These are phyloP conservation scores for Solanum hybrid DNA, from an alignment of 305 asterid species.

Conservation along the genomic window DNA sequence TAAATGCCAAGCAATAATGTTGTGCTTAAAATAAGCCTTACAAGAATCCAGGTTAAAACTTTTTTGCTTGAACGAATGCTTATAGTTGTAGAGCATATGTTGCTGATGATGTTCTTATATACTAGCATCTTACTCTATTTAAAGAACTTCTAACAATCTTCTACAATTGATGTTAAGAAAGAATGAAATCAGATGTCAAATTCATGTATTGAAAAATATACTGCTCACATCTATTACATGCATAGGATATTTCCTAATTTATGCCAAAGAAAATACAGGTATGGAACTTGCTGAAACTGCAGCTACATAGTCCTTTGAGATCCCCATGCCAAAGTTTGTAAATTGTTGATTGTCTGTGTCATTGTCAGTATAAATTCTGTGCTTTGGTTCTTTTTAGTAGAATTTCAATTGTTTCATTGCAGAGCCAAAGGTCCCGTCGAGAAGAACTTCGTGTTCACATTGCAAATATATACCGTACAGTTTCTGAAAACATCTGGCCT, in stretches of 20 bases:
- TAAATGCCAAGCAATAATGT: not conserved
- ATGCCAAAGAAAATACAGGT: not conserved
- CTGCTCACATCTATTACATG: not conserved
- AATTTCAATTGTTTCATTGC: slow-evolving; percentile 19
- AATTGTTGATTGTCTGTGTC: not conserved
- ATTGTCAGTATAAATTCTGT: not conserved
- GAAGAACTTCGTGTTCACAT: slow-evolving; percentile 91
- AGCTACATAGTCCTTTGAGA: not conserved
- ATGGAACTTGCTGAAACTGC: slow-evolving; percentile 2
- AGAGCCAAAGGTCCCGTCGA: slow-evolving; percentile 97
- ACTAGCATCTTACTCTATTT: not conserved
- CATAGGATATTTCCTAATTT: not conserved
- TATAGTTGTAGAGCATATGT: not conserved
- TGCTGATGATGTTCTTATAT: not conserved
- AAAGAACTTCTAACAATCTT: not conserved
- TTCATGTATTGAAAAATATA: not conserved
- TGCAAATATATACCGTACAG: slow-evolving; percentile 84
- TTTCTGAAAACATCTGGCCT: slow-evolving; percentile 97
- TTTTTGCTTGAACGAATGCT: not conserved
- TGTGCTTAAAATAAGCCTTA: not conserved
- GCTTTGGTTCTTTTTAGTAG: slow-evolving; percentile 9
- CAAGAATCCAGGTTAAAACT: not conserved
- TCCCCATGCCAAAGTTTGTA: not conserved
- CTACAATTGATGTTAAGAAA: not conserved
- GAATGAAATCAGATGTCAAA: not conserved